Conservation (phyloP, 2,329 filamentous ascomycete species). For the Trichoderma koningiopsis region DNA sequence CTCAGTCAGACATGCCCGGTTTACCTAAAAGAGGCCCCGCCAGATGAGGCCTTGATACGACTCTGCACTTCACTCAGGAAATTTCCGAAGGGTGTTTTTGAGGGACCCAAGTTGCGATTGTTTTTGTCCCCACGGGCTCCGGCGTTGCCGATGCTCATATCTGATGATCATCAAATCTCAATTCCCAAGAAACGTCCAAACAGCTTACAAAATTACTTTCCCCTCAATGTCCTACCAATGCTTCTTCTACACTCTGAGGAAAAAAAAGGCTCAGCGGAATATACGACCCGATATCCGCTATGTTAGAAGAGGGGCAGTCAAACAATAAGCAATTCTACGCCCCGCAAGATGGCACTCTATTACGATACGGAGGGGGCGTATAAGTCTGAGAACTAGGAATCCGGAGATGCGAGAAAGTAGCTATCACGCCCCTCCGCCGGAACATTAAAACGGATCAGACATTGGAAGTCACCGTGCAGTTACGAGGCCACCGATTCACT, state of each 20-base stretch:
- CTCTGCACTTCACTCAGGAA: conserved; percentile 2
- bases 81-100: conserved; percentile 9
- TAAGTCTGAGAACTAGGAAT: background rate
- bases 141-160: conserved; percentile 1
- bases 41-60: conserved; percentile 13
- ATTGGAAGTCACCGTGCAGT: background rate
- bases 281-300: conserved; percentile 4
- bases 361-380: conserved; percentile 13
- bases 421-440: conserved; percentile 11
- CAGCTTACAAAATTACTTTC: background rate
- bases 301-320: conserved; percentile 15
- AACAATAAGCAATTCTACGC: conserved; percentile 5
- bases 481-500: conserved; percentile 10
- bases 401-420: background rate
- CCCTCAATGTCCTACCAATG: background rate
- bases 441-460: conserved; percentile 3
- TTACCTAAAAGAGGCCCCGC: conserved; percentile 12
- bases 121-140: background rate
- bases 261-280: background rate
- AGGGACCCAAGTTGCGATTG: background rate
- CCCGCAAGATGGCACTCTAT: conserved; percentile 12
- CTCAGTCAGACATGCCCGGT: conserved; percentile 9
- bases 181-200: background rate
- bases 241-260: background rate
- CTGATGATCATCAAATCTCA: background rate